Base-by-base conservation (phyloP, 352 stramenopile genomes). In the Phytopythium vexans region DNA sequence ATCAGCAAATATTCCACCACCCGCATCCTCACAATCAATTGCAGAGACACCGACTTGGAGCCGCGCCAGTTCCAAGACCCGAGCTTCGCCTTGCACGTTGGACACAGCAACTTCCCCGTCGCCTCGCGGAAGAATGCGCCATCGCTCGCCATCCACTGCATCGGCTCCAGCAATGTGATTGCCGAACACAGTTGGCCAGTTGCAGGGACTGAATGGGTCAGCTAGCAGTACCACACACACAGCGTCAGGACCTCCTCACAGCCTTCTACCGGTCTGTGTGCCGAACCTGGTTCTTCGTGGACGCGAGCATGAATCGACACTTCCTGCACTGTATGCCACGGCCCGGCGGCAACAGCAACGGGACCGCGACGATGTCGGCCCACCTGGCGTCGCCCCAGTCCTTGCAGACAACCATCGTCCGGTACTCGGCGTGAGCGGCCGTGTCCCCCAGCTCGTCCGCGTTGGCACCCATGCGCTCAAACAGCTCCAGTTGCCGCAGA, bases 41-140 rank as follows among this genome's bases (percentile, higher is more conserved):
- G n/a, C n/a, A n/a, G 21, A 39, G 35, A 41, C 36, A 72, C 77
- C 37, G 73, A 92, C 82, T 88, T 89, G 58, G 81, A 62, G 44
- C 82, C 82, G 31, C 77, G 77, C 82, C 82, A 92, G 52, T 77
- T 83, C 74, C 75, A 92, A 27, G 75, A 77, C n/a, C 82, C 82
- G 51, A 92, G 64, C 47, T 92, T 92, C 10, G 79, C 60, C 6
- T 69, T 76, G 56, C 82, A 92, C 10, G 76, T 74, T 12, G 81
- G 81, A 54, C 82, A 92, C 8, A 60, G 50, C 8, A 92, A 41
- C 41, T 90, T 92, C 32, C 82, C 82, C 27, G 82, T 60, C 32
- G 78, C 80, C 36, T 49, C 60, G 27, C 57, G 54, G 12, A 62
- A 38, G 32, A 88, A 74, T 5, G 49, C 49, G 1, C 41, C 14